Conservation (phyloP, 352 stramenopile genomes). For the Globisporangium cystogenes region DNA sequence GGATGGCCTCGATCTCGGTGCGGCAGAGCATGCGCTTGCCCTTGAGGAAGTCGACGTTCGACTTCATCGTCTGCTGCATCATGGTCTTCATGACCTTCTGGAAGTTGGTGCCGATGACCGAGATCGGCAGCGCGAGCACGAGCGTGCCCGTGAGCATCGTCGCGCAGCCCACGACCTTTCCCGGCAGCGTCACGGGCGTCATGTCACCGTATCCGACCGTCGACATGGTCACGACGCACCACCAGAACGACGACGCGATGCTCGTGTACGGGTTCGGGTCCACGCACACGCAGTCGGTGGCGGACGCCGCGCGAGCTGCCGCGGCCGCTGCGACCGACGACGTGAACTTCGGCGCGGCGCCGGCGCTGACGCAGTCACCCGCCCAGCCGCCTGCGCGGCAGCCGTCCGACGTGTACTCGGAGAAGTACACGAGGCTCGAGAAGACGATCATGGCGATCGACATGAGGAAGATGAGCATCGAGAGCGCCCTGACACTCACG, state of each 20-base stretch:
- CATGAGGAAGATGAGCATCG: slow-evolving; percentile 87
- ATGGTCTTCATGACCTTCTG: slow-evolving; percentile 83
- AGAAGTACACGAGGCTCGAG: slow-evolving; percentile 81
- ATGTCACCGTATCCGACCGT: slow-evolving; percentile 89
- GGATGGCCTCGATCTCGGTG: slow-evolving; percentile 68
- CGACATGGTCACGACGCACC: slow-evolving; percentile 91
- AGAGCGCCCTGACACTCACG: slow-evolving; percentile 74
- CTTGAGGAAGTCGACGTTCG: slow-evolving; percentile 70
- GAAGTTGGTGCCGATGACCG: slow-evolving; percentile 86
- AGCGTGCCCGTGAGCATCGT: slow-evolving; percentile 83
- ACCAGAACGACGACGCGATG: slow-evolving; percentile 83
- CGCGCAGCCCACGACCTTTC: slow-evolving; percentile 65
- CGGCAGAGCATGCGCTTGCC: slow-evolving; percentile 66
- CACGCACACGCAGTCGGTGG: slow-evolving; percentile 37
- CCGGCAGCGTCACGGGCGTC: slow-evolving; percentile 63
- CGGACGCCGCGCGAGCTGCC: slow-evolving; percentile 11
- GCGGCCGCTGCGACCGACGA: slow-evolving; percentile 20
- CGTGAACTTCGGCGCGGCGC: slow-evolving; percentile 6
- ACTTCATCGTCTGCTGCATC: slow-evolving; percentile 74
- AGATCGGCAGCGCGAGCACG: slow-evolving; percentile 85
- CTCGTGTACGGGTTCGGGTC: slow-evolving; percentile 81
- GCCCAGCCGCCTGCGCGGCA: slow-evolving; percentile 57
- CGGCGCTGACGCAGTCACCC: slow-evolving; percentile 24
- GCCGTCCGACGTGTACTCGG: slow-evolving; percentile 60
- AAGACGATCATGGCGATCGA: slow-evolving; percentile 82